phyloP scores from a whole-genome alignment of 306 rosid species.

The Boehmeria nivea region DNA sequence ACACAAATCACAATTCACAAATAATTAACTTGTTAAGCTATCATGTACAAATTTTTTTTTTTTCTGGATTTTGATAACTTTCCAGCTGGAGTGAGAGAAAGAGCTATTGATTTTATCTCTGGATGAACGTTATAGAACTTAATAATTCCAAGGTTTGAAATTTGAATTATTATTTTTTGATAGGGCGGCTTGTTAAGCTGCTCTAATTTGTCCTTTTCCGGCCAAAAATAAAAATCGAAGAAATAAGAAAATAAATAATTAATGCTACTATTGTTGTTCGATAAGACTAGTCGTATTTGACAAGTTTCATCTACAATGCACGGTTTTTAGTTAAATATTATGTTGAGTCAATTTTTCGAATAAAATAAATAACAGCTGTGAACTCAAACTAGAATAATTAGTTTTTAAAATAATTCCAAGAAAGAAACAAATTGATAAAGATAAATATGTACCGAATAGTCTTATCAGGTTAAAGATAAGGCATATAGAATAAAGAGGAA shows the following conservation, averaged over 20 bases:
- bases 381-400: no score
- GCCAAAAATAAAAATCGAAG: neutral
- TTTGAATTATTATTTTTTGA: no score
- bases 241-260: no score
- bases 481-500: neutral
- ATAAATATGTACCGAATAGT: neutral
- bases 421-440: neutral
- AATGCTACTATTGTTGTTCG: no score
- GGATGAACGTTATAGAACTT: neutral
- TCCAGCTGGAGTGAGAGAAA: conserved; percentile 5
- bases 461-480: neutral
- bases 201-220: neutral
- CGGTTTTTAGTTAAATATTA: no score
- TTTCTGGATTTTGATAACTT: neutral
- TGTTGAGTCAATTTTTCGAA: no score
- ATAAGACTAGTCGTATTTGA: no score
- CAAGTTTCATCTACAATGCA: no score
- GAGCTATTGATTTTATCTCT: neutral
- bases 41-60: neutral
- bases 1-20: neutral
- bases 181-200: neutral
- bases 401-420: no score
- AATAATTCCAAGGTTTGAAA: no score
- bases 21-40: neutral
- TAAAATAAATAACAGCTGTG: no score